Evolutionary conservation across 352 stramenopile species (phyloP).

Genomic region (Phytophthora sojae): DNA sequence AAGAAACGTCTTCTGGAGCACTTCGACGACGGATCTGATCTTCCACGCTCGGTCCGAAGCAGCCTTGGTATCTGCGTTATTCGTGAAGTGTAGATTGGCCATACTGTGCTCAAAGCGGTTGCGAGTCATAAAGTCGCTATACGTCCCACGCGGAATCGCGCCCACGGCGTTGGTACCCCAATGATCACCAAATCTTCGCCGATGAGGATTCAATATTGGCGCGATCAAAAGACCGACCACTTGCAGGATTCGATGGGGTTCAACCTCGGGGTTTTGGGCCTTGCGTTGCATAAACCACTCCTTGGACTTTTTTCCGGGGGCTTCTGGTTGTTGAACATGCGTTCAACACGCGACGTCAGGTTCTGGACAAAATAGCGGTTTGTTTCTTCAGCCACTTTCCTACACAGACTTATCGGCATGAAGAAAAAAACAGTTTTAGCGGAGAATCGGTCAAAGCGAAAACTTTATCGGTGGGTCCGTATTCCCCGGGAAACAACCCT

Average conservation of each 20-base stretch:
- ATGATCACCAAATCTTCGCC: slow-evolving; percentile 1
- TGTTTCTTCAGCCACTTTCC: neutral
- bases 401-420: neutral
- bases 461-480: neutral
- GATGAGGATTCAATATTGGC: no score
- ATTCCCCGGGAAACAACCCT: neutral
- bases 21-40: no score
- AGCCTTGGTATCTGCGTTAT: slow-evolving; percentile 1
- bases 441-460: neutral
- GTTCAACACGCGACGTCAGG: neutral
- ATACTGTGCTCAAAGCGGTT: slow-evolving; percentile 6
- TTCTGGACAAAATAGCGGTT: neutral
- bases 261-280: neutral
- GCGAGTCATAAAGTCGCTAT: neutral
- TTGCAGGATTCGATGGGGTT: slow-evolving; percentile 6
- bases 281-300: neutral
- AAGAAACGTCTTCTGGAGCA: no score
- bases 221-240: slow-evolving; percentile 1
- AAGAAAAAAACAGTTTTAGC: neutral
- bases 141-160: neutral
- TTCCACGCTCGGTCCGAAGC: no score
- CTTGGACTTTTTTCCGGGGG: neutral
- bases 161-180: neutral
- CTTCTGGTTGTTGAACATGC: slow-evolving; percentile 8
- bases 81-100: slow-evolving; percentile 13